Evolutionary conservation across 805 yeast genomes (phyloP).

Genomic region (Saccharomyces kudriavzevii): DNA sequence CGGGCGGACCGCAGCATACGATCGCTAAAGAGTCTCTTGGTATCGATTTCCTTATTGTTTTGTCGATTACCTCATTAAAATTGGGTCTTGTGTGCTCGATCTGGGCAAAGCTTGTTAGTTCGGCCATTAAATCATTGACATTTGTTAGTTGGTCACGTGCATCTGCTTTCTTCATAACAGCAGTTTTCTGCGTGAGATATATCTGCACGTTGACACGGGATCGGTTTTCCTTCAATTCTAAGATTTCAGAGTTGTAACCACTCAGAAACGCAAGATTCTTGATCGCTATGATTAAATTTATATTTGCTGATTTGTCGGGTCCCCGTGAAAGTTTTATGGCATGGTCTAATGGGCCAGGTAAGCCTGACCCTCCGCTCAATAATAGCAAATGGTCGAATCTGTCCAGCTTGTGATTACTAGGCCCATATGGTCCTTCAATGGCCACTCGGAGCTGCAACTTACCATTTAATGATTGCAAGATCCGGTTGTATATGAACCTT

Average conservation of each 20-base stretch:
- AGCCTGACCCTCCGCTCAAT: conserved; percentile 69
- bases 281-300: conserved; percentile 13
- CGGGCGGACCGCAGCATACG: conserved; percentile 56
- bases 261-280: conserved; percentile 13
- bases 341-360: conserved; percentile 51
- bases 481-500: conserved; percentile 28
- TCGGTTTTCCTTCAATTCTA: conserved; percentile 5
- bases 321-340: conserved; percentile 32
- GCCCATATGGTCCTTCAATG: conserved; percentile 70
- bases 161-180: background rate
- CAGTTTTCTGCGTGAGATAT: conserved; percentile 10
- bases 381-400: conserved; percentile 47
- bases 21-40: conserved; percentile 39
- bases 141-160: background rate
- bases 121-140: background rate
- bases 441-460: conserved; percentile 30
- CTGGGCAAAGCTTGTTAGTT: conserved; percentile 21
- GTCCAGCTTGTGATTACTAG: conserved; percentile 33
- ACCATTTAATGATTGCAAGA: conserved; percentile 26
- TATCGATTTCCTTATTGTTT: conserved; percentile 9
- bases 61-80: conserved; percentile 34
- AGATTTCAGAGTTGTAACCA: conserved; percentile 13
- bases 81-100: conserved; percentile 41
- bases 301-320: conserved; percentile 1
- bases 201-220: conserved; percentile 12